Conservation (phyloP, 2,329 filamentous ascomycete species). For the Dactylellina drechsleri region DNA sequence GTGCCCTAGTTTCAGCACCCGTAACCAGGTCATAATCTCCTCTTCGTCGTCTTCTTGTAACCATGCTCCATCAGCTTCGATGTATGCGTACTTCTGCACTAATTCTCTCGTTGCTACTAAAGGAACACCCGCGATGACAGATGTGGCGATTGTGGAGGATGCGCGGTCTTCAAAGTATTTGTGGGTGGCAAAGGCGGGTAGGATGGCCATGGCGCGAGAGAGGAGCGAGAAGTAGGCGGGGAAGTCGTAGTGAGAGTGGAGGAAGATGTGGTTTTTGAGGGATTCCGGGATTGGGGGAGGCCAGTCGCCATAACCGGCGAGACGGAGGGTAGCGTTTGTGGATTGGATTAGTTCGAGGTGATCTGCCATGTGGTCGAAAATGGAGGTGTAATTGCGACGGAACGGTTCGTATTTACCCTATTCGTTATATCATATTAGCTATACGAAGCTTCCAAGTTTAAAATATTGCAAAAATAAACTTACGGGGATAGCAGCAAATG, state of each 20-base stretch:
- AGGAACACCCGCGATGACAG: conserved; percentile 58
- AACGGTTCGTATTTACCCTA: conserved; percentile 59
- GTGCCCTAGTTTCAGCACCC: conserved; percentile 65
- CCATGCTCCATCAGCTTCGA: conserved; percentile 58
- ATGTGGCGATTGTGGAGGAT: conserved; percentile 57
- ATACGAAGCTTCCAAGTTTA: not conserved
- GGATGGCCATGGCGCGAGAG: conserved; percentile 58
- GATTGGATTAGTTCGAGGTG: conserved; percentile 35
- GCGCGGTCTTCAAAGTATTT: conserved; percentile 59
- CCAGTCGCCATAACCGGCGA: conserved; percentile 56
- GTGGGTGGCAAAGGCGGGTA: conserved; percentile 58
- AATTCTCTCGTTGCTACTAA: conserved; percentile 57
- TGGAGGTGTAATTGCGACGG: conserved; percentile 57
- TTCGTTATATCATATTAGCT: conserved; percentile 40
- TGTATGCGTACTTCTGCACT: conserved; percentile 58
- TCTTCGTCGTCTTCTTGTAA: conserved; percentile 57
- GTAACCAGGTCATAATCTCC: conserved; percentile 58
- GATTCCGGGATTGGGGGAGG: conserved; percentile 56
- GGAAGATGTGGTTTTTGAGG: conserved; percentile 56
- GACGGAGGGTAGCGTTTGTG: conserved; percentile 55
- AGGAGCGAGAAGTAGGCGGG: conserved; percentile 58
- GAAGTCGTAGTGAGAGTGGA: conserved; percentile 58
- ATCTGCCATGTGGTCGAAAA: conserved; percentile 57
- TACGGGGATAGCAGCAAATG: conserved; percentile 53
- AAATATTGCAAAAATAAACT: not conserved